Evolutionary conservation across 208 protist species (phyloP).

Genomic region (Crithidia sp.): DNA sequence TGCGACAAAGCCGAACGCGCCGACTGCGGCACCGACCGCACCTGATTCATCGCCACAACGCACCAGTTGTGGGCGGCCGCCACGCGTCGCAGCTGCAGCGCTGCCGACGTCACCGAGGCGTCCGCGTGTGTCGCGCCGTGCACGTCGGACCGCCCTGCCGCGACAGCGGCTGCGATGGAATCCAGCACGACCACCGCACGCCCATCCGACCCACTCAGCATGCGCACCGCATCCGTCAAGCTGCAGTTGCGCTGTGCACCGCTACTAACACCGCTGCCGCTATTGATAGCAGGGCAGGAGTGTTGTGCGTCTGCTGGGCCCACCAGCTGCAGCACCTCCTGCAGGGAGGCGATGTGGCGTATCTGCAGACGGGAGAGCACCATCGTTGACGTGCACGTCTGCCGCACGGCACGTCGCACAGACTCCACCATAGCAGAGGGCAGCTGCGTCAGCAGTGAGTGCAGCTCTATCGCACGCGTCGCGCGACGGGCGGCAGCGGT

Average conservation of each 20-base stretch:
- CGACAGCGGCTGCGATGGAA: slow-evolving; percentile 63
- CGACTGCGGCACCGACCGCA: slow-evolving; percentile 35
- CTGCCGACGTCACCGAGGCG: slow-evolving; percentile 29
- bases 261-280: neutral
- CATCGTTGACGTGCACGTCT: slow-evolving; percentile 21
- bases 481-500: slow-evolving; percentile 24
- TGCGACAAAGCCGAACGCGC: neutral
- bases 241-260: neutral
- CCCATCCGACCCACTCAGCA: slow-evolving; percentile 22
- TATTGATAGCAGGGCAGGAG: neutral
- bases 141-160: slow-evolving; percentile 14
- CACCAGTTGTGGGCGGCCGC: slow-evolving; percentile 44
- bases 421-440: slow-evolving; percentile 14
- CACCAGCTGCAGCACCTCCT: slow-evolving; percentile 47
- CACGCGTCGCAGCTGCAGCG: slow-evolving; percentile 42
- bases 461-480: slow-evolving; percentile 15
- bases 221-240: slow-evolving; percentile 32
- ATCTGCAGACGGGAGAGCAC: slow-evolving; percentile 63
- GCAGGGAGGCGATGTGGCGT: slow-evolving; percentile 35
- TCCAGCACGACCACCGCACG: slow-evolving; percentile 66
- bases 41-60: slow-evolving; percentile 70
- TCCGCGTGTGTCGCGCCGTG: slow-evolving; percentile 2
- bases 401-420: slow-evolving; percentile 29
- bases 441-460: slow-evolving; percentile 33
- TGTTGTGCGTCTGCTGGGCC: neutral